A percentile compares a stretch with the other conserved stretches of the same genome.
Conservation (phyloP, 768 basidiomycete species). For the Naematelia aurantialba region DNA sequence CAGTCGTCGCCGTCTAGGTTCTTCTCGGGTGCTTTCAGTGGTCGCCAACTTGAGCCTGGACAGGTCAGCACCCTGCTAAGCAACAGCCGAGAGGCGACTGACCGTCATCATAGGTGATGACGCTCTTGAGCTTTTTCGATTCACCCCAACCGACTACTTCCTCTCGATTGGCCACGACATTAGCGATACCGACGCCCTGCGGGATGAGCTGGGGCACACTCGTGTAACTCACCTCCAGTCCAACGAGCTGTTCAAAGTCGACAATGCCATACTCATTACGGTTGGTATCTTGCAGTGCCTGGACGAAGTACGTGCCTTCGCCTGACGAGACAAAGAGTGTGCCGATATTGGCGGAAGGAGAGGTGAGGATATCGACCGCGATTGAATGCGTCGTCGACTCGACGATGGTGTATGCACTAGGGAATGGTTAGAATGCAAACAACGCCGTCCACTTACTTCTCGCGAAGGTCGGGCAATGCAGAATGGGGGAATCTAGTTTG, state of each 20-base stretch:
- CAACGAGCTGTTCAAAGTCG: slow-evolving; percentile 71
- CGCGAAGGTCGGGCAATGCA: slow-evolving; percentile 43
- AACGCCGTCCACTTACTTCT: slow-evolving; percentile 27
- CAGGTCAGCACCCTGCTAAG: slow-evolving; percentile 16
- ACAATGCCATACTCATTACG: slow-evolving; percentile 82
- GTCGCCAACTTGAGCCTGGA: slow-evolving; percentile 68
- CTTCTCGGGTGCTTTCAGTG: slow-evolving; percentile 60
- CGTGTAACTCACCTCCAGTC: slow-evolving; percentile 28
- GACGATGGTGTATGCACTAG: slow-evolving; percentile 80
- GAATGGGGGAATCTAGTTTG: slow-evolving; percentile 85
- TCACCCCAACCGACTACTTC: slow-evolving; percentile 70
- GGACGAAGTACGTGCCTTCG: slow-evolving; percentile 91
- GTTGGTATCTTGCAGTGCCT: slow-evolving; percentile 88
- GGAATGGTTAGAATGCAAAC: not conserved
- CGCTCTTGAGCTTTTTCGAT: slow-evolving; percentile 69
- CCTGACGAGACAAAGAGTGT: slow-evolving; percentile 94
- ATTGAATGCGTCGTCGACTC: slow-evolving; percentile 91
- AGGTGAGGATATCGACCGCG: slow-evolving; percentile 83
- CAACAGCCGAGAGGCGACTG: slow-evolving; percentile 11
- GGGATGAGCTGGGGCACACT: slow-evolving; percentile 58
- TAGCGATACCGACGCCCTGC: slow-evolving; percentile 87
- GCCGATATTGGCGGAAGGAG: slow-evolving; percentile 61
- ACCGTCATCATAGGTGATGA: slow-evolving; percentile 89
- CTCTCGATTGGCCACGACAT: slow-evolving; percentile 75
- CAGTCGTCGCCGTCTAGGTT: slow-evolving; percentile 64